Evolutionary conservation across 169 alveolate genomes (phyloP).

Genomic region (Plasmodium knowlesi): DNA sequence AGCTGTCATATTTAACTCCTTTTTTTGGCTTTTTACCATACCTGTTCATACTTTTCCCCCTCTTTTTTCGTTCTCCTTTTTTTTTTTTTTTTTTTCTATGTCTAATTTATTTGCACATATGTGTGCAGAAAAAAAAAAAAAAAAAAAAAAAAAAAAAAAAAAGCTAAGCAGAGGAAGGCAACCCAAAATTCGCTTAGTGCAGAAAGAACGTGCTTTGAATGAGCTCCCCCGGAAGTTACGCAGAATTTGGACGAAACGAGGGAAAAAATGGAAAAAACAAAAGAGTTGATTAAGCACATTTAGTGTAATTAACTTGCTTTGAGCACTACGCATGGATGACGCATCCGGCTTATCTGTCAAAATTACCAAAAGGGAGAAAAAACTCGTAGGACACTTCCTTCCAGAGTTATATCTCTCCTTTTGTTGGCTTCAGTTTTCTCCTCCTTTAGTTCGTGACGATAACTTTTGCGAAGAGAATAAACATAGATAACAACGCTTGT

Average conservation of each 20-base stretch:
- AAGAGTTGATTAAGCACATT: not conserved
- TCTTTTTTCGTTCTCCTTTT: not conserved
- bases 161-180: not conserved
- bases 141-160: slow-evolving; percentile 45
- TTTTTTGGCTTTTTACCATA: slow-evolving; percentile 9
- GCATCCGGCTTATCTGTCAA: not conserved
- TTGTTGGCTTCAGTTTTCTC: slow-evolving; percentile 4
- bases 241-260: not conserved
- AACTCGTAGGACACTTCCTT: not conserved
- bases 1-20: slow-evolving; percentile 9
- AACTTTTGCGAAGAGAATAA: not conserved
- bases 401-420: not conserved
- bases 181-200: not conserved
- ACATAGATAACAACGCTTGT: not conserved
- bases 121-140: slow-evolving; percentile 61
- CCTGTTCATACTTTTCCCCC: not conserved
- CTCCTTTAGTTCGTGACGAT: not conserved
- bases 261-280: not conserved
- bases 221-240: not conserved
- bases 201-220: not conserved
- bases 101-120: no score
- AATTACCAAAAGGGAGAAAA: slow-evolving; percentile 4
- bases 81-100: slow-evolving; percentile 45
- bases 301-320: not conserved
- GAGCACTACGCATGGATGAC: not conserved